These are phyloP conservation scores for Phialemoniopsis sp. DNA, from an alignment of 2,329 filamentous ascomycete genomes.

Conservation along the genomic window DNA sequence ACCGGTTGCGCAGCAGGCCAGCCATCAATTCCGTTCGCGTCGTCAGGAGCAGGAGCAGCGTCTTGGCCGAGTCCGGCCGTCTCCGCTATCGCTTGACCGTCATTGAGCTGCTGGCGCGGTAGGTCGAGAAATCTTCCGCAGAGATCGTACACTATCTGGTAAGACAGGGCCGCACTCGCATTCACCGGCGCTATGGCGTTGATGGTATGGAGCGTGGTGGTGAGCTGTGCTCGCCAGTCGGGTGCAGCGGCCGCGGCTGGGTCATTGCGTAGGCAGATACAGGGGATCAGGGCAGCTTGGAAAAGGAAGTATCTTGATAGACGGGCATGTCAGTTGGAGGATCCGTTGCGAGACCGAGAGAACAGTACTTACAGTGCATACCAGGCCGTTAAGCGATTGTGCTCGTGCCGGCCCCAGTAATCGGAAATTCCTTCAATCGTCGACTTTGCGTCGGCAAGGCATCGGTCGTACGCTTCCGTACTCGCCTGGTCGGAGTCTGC, in stretches of 20 bases:
- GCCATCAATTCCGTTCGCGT: background rate
- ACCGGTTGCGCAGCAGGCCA: conserved; percentile 14
- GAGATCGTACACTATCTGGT: conserved; percentile 32
- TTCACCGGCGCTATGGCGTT: conserved; percentile 30
- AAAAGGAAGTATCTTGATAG: conserved; percentile 40
- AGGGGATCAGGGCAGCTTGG: conserved; percentile 42
- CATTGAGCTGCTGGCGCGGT: conserved; percentile 4
- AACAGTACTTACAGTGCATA: conserved; percentile 39
- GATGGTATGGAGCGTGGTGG: conserved; percentile 27
- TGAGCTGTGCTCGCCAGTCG: conserved; percentile 36
- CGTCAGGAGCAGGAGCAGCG: no score
- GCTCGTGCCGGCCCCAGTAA: conserved; percentile 30
- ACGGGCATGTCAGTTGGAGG: no score
- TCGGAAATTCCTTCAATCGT: conserved; percentile 31
- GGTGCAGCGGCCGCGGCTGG: conserved; percentile 26
- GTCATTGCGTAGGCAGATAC: conserved; percentile 39
- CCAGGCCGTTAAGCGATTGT: conserved; percentile 35
- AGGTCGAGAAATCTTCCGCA: conserved; percentile 29
- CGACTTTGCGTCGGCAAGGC: conserved; percentile 33
- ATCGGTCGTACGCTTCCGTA: conserved; percentile 25
- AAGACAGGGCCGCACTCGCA: conserved; percentile 33
- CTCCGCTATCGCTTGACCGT: background rate
- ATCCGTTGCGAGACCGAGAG: no score
- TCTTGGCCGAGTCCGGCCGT: background rate
- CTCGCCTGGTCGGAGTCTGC: conserved; percentile 4